Conservation (phyloP, 2,329 filamentous ascomycete genomes). For the Acarospora socialis region DNA sequence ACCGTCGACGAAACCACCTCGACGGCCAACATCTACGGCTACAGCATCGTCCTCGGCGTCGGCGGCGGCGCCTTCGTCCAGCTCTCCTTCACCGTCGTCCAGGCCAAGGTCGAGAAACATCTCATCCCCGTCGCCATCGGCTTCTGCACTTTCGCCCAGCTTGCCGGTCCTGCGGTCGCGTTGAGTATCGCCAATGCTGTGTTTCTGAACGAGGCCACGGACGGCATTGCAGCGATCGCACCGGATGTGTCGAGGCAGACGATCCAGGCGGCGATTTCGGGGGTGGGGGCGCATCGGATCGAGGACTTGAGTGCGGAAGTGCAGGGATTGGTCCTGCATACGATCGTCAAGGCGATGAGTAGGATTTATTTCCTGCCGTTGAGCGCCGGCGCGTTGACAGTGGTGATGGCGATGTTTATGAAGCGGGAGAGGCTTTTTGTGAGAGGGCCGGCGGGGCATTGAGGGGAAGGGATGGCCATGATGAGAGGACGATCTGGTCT, state of each 20-base stretch:
- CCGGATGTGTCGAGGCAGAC: constrained; percentile 17
- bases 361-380: constrained; percentile 21
- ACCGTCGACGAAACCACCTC: constrained; percentile 8
- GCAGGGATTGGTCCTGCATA: constrained; percentile 18
- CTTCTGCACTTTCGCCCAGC: constrained; percentile 26
- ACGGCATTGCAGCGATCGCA: constrained; percentile 18
- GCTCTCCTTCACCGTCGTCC: constrained; percentile 25
- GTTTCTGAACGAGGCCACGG: constrained; percentile 24
- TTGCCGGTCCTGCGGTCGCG: constrained; percentile 24
- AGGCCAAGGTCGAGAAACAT: constrained; percentile 21
- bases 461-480: too few relatives aligned
- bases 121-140: constrained; percentile 23
- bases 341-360: constrained; percentile 22
- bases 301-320: constrained; percentile 15
- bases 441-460: too few relatives aligned
- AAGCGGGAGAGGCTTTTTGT: constrained; percentile 14
- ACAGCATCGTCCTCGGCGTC: constrained; percentile 26
- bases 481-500: too few relatives aligned
- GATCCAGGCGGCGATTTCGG: constrained; percentile 19
- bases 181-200: constrained; percentile 26
- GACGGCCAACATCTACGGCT: constrained; percentile 16
- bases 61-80: constrained; percentile 27
- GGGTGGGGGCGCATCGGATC: constrained; percentile 17
- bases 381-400: constrained; percentile 18
- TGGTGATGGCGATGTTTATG: constrained; percentile 14